phyloP scores from a whole-genome alignment of 2,329 filamentous ascomycete species.

The Camptophora hylomeconis region DNA sequence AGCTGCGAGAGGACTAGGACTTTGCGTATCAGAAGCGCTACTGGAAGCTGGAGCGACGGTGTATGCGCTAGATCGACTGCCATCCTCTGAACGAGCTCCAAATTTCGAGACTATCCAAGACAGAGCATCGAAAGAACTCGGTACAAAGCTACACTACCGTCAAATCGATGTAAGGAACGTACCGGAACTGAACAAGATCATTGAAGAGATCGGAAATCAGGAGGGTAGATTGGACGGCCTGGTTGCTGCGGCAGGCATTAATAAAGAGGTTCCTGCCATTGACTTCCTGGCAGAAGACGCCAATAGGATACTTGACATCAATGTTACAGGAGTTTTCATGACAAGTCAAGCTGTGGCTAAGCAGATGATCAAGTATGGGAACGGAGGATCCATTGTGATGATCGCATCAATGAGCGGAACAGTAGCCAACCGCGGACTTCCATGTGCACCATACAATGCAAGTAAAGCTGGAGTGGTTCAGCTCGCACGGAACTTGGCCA shows the following conservation, averaged over 20 bases:
- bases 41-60: conserved; percentile 59
- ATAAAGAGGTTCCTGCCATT: conserved; percentile 71
- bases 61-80: conserved; percentile 32
- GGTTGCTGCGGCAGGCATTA: conserved; percentile 57
- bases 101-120: conserved; percentile 54
- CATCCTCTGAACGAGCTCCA: conserved; percentile 24
- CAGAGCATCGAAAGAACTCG: conserved; percentile 51
- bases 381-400: conserved; percentile 47
- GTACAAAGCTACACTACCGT: conserved; percentile 58
- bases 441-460: conserved; percentile 36
- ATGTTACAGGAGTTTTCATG: conserved; percentile 51
- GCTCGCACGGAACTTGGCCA: conserved; percentile 32
- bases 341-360: conserved; percentile 50
- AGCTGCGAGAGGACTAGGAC: conserved; percentile 57
- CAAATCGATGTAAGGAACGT: conserved; percentile 70
- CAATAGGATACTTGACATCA: conserved; percentile 50
- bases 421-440: conserved; percentile 42
- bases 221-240: conserved; percentile 68
- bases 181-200: conserved; percentile 49
- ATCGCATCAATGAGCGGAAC: conserved; percentile 52
- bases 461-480: conserved; percentile 36
- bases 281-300: conserved; percentile 57
- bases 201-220: conserved; percentile 54
- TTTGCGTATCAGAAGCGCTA: conserved; percentile 60
- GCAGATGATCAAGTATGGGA: conserved; percentile 47